phyloP scores from a whole-genome alignment of 768 basidiomycete genomes.

The Ramaria sp. region DNA sequence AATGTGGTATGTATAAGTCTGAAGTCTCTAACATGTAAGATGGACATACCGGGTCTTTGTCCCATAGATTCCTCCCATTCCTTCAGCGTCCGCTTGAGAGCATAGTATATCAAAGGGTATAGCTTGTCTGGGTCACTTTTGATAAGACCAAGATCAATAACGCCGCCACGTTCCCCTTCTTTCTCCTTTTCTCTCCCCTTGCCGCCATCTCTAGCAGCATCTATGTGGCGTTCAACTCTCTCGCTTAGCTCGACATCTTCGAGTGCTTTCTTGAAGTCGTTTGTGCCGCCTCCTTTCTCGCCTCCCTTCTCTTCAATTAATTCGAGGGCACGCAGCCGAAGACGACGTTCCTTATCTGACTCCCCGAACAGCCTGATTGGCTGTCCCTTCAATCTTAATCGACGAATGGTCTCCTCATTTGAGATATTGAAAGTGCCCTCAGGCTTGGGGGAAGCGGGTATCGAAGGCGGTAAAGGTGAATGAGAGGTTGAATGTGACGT shows the following conservation, averaged over 20 bases:
- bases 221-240: slow-evolving; percentile 44
- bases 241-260: slow-evolving; percentile 82
- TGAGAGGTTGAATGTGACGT: slow-evolving; percentile 30
- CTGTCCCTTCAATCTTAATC: slow-evolving; percentile 85
- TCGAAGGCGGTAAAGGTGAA: slow-evolving; percentile 25
- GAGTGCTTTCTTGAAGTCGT: slow-evolving; percentile 86
- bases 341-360: slow-evolving; percentile 83
- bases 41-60: slow-evolving; percentile 68
- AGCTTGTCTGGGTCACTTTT: slow-evolving; percentile 91
- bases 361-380: slow-evolving; percentile 94
- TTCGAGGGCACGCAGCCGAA: slow-evolving; percentile 87
- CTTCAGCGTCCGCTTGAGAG: slow-evolving; percentile 81
- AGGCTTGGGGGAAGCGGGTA: slow-evolving; percentile 33
- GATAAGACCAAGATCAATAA: slow-evolving; percentile 72
- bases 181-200: slow-evolving; percentile 56
- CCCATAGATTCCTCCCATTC: slow-evolving; percentile 98
- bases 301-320: slow-evolving; percentile 86
- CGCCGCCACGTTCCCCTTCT: slow-evolving; percentile 30
- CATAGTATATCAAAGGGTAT: slow-evolving; percentile 95
- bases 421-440: slow-evolving; percentile 68
- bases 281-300: slow-evolving; percentile 69
- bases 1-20: slow-evolving; percentile 1
- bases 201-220: slow-evolving; percentile 23
- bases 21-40: background rate
- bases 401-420: slow-evolving; percentile 82